Conservation (phyloP, 331 rosid genomes). For the Rosa hybrid region DNA sequence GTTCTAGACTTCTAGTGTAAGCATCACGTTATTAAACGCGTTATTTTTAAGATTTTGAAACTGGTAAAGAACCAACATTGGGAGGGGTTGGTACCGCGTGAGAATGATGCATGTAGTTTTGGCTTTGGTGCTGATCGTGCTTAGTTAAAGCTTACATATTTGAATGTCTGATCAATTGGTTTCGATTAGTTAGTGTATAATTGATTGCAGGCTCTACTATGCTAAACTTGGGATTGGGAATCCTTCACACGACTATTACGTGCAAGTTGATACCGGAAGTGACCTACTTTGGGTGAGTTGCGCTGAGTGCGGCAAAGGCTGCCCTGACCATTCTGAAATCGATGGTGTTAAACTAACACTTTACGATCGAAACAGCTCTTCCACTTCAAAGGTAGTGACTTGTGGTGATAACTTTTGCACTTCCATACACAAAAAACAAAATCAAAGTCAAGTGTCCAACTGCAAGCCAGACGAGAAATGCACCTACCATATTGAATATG, state of each 20-base stretch:
- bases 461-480: slow-evolving; percentile 60
- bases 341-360: slow-evolving; percentile 71
- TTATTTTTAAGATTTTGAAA: too few species aligned
- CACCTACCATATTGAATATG: slow-evolving; percentile 65
- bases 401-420: slow-evolving; percentile 74
- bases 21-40: too few species aligned
- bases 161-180: too few species aligned
- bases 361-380: slow-evolving; percentile 60
- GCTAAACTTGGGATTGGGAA: slow-evolving; percentile 78
- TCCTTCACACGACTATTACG: slow-evolving; percentile 67
- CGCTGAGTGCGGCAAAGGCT: slow-evolving; percentile 46
- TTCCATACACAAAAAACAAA: slow-evolving; percentile 30
- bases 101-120: too few species aligned
- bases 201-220: slow-evolving; percentile 62
- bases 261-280: slow-evolving; percentile 98
- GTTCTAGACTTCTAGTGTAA: too few species aligned
- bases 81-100: too few species aligned
- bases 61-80: too few species aligned
- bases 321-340: slow-evolving; percentile 67
- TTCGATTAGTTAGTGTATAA: neutral
- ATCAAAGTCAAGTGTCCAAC: slow-evolving; percentile 36
- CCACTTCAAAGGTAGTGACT: slow-evolving; percentile 46
- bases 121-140: too few species aligned
- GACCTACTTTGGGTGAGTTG: slow-evolving; percentile 90
- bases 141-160: too few species aligned